These are phyloP conservation scores for Diplodia seriata DNA, from an alignment of 2,329 filamentous ascomycete species.

Conservation along the genomic window DNA sequence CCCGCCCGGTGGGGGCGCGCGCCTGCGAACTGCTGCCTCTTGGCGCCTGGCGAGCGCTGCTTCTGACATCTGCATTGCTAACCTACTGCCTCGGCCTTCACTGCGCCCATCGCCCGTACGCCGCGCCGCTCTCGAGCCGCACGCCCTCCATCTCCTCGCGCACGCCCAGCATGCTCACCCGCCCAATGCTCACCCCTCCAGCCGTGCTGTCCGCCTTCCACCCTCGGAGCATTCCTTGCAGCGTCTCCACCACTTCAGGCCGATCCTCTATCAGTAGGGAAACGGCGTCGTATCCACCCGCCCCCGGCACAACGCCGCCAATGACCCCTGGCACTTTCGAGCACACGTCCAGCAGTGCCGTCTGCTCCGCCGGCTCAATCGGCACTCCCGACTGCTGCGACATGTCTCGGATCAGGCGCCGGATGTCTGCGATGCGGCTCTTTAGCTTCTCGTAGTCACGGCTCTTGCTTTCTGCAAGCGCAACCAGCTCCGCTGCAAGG, in stretches of 20 bases:
- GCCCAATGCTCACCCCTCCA: constrained; percentile 58
- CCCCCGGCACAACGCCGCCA: constrained; percentile 91
- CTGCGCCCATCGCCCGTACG: constrained; percentile 52
- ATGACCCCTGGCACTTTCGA: constrained; percentile 76
- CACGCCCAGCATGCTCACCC: constrained; percentile 72
- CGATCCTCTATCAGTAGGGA: constrained; percentile 80
- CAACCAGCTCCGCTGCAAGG: constrained; percentile 69
- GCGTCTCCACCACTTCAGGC: constrained; percentile 63
- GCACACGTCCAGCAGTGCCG: constrained; percentile 79
- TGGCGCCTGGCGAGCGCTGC: constrained; percentile 11
- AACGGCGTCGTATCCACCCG: constrained; percentile 91
- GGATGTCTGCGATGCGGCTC: constrained; percentile 58
- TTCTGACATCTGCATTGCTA: constrained; percentile 27
- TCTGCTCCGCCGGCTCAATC: constrained; percentile 89
- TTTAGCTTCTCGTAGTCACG: constrained; percentile 62
- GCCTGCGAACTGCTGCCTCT: constrained; percentile 20
- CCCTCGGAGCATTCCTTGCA: constrained; percentile 67
- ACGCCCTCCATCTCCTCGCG: constrained; percentile 76
- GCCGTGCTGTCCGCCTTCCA: constrained; percentile 64
- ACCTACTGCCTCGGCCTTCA: constrained; percentile 10
- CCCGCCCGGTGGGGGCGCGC: constrained; percentile 19
- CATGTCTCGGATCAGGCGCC: constrained; percentile 76
- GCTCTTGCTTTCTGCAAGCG: constrained; percentile 55
- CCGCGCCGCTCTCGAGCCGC: constrained; percentile 47
- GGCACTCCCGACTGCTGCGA: constrained; percentile 75